Conservation (phyloP, 208 protist genomes). For the Leishmania arabica region DNA sequence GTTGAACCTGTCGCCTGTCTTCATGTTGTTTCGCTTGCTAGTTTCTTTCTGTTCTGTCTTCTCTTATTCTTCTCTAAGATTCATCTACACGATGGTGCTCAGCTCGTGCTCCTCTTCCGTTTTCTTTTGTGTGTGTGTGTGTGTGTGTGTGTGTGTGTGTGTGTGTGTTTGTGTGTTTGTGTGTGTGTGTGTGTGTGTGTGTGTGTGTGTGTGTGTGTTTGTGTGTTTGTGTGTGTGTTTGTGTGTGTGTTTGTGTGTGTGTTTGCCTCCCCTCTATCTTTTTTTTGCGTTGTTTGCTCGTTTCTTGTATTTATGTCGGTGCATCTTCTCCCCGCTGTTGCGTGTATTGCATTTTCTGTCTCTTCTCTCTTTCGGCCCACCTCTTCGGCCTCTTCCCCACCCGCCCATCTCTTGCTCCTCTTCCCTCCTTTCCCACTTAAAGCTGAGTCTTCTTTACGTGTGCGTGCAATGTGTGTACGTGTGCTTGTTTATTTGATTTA, state of each 20-base stretch:
- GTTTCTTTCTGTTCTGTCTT: not conserved
- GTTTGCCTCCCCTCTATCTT: not conserved
- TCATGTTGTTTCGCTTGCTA: not conserved
- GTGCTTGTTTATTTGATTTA: not conserved
- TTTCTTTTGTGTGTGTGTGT: not conserved
- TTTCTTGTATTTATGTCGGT: too few species aligned
- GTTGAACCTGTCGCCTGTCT: not conserved
- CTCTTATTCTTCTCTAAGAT: constrained; percentile 2
- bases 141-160: too few species aligned
- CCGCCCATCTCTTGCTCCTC: too few species aligned
- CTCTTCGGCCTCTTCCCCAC: not conserved
- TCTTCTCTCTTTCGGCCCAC: not conserved
- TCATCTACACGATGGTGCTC: not conserved
- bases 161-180: not conserved
- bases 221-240: not conserved
- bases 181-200: not conserved
- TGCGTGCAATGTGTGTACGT: not conserved
- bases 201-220: not conserved
- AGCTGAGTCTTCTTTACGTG: not conserved
- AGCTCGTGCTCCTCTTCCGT: not conserved
- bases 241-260: not conserved
- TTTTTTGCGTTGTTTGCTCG: not conserved
- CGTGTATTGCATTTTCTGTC: not conserved
- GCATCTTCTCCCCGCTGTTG: too few species aligned
- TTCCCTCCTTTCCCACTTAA: not conserved